These are phyloP conservation scores for Thozetella sp. DNA, from an alignment of 495 filamentous ascomycete genomes.

Conservation along the genomic window DNA sequence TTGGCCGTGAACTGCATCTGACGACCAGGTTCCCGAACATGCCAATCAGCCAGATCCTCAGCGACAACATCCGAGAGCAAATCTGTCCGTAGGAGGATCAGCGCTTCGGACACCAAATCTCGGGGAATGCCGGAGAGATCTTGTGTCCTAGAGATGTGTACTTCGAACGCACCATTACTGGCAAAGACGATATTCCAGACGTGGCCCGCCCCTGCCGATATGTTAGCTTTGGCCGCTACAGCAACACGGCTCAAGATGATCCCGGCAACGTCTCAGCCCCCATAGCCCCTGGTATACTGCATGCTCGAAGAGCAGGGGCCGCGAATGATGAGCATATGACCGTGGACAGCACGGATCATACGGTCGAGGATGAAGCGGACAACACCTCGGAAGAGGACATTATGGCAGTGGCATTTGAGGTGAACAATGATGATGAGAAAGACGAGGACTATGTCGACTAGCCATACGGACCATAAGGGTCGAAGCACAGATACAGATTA, in stretches of 20 bases:
- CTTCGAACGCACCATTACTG: background rate
- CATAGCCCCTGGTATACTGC: too few relatives aligned
- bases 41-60: background rate
- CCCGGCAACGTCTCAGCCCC: too few relatives aligned
- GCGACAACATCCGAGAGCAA: background rate
- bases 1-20: background rate
- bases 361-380: background rate
- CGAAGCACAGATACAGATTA: too few relatives aligned
- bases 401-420: background rate
- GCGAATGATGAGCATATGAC: too few relatives aligned
- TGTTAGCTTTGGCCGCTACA: background rate
- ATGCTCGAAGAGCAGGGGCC: too few relatives aligned
- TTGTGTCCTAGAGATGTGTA: background rate
- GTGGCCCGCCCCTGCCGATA: background rate
- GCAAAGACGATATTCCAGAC: background rate
- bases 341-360: background rate
- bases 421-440: background rate
- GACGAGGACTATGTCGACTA: background rate
- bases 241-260: background rate
- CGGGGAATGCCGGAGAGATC: background rate
- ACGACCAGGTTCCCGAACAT: background rate
- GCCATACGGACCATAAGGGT: too few relatives aligned
- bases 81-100: background rate
- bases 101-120: background rate
- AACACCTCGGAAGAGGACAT: background rate